Evolutionary conservation across 768 basidiomycete genomes (phyloP).

Genomic region (Hirschioporus abietinus): DNA sequence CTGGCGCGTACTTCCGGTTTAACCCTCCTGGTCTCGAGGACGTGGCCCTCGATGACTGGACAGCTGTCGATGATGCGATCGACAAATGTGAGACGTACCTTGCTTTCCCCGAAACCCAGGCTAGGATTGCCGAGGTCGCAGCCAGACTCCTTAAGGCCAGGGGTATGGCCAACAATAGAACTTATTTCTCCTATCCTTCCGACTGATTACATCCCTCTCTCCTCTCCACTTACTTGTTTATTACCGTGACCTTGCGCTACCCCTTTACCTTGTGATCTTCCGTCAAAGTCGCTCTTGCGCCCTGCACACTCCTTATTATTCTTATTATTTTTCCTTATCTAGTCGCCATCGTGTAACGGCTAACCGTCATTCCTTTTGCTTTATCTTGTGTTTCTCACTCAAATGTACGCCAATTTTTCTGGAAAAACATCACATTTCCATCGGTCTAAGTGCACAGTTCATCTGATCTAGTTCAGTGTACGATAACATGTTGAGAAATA

Average conservation of each 20-base stretch:
- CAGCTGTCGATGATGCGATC: not conserved
- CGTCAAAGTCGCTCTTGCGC: not conserved
- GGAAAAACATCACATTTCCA: not conserved
- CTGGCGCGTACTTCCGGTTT: not conserved
- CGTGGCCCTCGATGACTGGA: not conserved
- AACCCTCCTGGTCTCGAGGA: conserved; percentile 1
- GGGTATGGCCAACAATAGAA: not conserved
- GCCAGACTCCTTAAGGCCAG: not conserved
- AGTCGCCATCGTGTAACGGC: not conserved
- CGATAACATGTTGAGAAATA: too few species aligned
- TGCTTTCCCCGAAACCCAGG: not conserved
- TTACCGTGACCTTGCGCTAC: not conserved
- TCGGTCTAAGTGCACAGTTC: too few species aligned
- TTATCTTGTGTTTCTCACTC: not conserved
- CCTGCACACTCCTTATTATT: not conserved
- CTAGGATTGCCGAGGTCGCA: not conserved
- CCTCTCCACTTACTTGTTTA: not conserved
- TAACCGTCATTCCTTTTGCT: not conserved
- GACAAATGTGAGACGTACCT: not conserved
- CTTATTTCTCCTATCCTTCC: not conserved
- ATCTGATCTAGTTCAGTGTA: too few species aligned
- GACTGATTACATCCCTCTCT: not conserved
- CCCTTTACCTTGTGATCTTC: not conserved
- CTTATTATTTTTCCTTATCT: not conserved
- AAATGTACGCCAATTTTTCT: not conserved